Conservation (phyloP, 2,329 filamentous ascomycete genomes). For the Fusarium nurragi region DNA sequence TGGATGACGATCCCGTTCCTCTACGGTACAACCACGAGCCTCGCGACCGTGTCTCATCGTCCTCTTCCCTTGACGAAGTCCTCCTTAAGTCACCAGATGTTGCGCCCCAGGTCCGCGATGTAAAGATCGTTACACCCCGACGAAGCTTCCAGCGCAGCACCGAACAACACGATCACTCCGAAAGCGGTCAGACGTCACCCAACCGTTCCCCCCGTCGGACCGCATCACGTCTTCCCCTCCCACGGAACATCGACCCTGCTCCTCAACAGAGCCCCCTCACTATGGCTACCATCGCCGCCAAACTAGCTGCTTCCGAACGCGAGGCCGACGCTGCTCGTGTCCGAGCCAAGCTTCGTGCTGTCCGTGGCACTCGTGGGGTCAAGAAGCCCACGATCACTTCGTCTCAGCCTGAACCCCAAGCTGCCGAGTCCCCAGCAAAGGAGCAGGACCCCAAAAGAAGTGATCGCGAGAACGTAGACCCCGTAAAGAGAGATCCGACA, state of each 20-base stretch:
- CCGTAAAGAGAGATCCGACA: constrained; percentile 48
- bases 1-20: constrained; percentile 46
- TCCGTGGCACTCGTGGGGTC: constrained; percentile 51
- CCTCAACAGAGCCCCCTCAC: constrained; percentile 66
- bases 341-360: constrained; percentile 68
- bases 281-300: constrained; percentile 70
- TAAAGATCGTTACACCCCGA: constrained; percentile 27
- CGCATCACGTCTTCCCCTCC: constrained; percentile 44
- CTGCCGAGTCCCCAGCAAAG: neutral
- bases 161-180: constrained; percentile 18
- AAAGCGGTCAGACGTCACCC: constrained; percentile 21
- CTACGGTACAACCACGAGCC: constrained; percentile 6
- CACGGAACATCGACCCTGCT: constrained; percentile 50
- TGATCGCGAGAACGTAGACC: constrained; percentile 46
- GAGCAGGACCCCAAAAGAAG: constrained; percentile 16
- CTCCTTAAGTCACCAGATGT: constrained; percentile 44
- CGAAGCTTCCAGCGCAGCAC: constrained; percentile 29
- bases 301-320: constrained; percentile 70
- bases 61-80: constrained; percentile 49
- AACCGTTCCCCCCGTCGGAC: constrained; percentile 34
- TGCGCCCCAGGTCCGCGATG: constrained; percentile 17
- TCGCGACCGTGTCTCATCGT: constrained; percentile 43
- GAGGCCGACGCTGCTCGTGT: constrained; percentile 72
- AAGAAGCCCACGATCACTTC: constrained; percentile 45
- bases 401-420: constrained; percentile 32